phyloP scores from a whole-genome alignment of 2,329 filamentous ascomycete species.

The Apiospora saccharicola region DNA sequence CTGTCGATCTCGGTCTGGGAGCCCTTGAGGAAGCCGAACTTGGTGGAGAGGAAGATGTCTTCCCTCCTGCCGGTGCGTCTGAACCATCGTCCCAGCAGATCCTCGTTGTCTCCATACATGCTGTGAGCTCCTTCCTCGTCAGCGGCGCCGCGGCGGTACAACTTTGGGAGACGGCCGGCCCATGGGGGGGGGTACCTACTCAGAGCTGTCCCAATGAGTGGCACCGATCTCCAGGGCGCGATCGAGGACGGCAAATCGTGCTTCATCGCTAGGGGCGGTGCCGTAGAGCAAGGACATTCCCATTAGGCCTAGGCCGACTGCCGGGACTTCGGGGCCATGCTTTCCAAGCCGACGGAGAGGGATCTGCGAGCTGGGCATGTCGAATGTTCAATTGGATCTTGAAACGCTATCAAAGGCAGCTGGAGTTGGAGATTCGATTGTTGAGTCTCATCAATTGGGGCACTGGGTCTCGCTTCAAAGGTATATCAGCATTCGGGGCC shows the following conservation, averaged over 20 bases:
- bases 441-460: too few species aligned
- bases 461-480: too few species aligned
- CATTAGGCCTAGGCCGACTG: background rate
- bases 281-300: background rate
- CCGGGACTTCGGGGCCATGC: background rate
- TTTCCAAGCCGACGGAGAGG: conserved; percentile 24
- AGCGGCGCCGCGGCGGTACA: too few species aligned
- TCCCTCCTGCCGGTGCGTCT: conserved; percentile 46
- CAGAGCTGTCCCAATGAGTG: background rate
- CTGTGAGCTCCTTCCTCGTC: too few species aligned
- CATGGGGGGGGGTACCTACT: background rate
- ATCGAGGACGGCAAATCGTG: background rate
- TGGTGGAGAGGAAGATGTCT: conserved; percentile 52
- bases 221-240: background rate
- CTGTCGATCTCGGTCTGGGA: conserved; percentile 31
- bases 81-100: conserved; percentile 54
- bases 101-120: conserved; percentile 52
- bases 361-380: too few species aligned
- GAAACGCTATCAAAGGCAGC: too few species aligned
- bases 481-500: too few species aligned
- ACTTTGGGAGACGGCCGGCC: too few species aligned
- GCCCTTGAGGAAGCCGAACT: conserved; percentile 36
- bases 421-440: too few species aligned
- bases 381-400: too few species aligned
- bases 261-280: background rate